These are phyloP conservation scores for Colletotrichum sp. DNA, from an alignment of 2,329 filamentous ascomycete genomes.

Conservation along the genomic window DNA sequence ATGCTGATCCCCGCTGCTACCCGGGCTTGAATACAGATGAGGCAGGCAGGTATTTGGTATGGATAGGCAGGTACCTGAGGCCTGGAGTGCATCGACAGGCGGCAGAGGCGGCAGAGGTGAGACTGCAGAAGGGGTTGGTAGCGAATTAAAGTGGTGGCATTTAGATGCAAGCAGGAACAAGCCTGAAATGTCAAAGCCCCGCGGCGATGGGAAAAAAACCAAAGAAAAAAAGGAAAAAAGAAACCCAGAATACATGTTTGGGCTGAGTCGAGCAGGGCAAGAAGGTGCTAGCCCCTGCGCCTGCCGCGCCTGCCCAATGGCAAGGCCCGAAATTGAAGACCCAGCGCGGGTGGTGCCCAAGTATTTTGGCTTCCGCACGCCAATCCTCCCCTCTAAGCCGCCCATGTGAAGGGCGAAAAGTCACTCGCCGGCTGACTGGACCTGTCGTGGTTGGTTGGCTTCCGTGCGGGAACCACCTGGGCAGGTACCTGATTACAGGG, in stretches of 20 bases:
- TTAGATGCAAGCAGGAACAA: neutral
- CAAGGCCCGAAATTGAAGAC: neutral
- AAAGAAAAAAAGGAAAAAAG: neutral
- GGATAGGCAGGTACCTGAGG: neutral
- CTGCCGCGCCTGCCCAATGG: conserved; percentile 23
- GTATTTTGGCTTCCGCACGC: conserved; percentile 19
- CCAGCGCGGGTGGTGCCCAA: conserved; percentile 19
- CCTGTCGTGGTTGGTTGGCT: conserved; percentile 10
- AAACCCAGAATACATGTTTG: neutral
- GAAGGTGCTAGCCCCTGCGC: conserved; percentile 5
- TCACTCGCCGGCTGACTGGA: conserved; percentile 18
- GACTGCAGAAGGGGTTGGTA: neutral
- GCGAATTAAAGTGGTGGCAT: neutral
- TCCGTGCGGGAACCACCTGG: neutral
- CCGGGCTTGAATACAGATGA: neutral
- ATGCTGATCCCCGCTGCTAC: conserved; percentile 8
- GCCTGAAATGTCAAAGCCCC: neutral
- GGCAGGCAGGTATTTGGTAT: neutral
- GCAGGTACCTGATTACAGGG: neutral
- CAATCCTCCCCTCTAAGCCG: neutral
- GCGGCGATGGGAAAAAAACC: neutral
- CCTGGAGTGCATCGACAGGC: neutral
- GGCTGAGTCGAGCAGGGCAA: conserved; percentile 19
- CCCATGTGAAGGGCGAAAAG: conserved; percentile 15
- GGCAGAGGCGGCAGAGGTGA: neutral